These are phyloP conservation scores for Fusarium paranaense DNA, from an alignment of 2,329 filamentous ascomycete species.

Conservation along the genomic window DNA sequence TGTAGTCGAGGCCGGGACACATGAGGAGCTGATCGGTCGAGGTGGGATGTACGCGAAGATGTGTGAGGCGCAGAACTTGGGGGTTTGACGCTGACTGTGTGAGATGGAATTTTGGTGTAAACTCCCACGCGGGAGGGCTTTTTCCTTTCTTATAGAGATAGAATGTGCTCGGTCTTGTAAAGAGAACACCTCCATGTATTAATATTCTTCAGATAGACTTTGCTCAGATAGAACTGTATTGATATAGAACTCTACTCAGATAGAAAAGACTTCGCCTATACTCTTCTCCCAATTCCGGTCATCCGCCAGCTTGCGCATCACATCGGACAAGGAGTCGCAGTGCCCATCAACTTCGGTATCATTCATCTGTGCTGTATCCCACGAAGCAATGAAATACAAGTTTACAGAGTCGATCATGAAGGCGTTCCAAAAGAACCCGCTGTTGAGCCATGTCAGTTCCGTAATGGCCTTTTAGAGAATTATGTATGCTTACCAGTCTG, in stretches of 20 bases:
- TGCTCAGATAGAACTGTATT: background rate
- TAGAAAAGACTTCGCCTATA: constrained; percentile 42
- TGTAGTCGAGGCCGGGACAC: constrained; percentile 11
- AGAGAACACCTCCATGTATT: background rate
- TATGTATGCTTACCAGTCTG: constrained; percentile 47
- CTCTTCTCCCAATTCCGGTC: constrained; percentile 45
- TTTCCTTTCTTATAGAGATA: background rate
- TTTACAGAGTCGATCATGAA: constrained; percentile 50
- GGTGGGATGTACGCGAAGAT: background rate
- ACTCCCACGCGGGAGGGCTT: background rate
- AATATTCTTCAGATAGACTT: background rate
- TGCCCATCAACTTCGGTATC: constrained; percentile 46
- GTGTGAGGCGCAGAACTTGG: constrained; percentile 6
- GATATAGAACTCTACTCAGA: constrained; percentile 2
- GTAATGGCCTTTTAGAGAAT: too few species aligned
- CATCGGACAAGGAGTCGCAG: constrained; percentile 47
- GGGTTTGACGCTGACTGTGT: background rate
- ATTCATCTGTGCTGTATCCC: constrained; percentile 56
- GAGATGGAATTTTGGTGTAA: background rate
- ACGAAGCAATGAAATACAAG: constrained; percentile 52
- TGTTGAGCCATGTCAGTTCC: constrained; percentile 25
- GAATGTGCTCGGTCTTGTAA: background rate
- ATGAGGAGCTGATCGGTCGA: background rate
- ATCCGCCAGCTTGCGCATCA: constrained; percentile 46
- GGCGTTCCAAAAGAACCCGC: constrained; percentile 54